Base-by-base conservation (phyloP, 2,329 filamentous ascomycete genomes). In the Epichloe uncinata region DNA sequence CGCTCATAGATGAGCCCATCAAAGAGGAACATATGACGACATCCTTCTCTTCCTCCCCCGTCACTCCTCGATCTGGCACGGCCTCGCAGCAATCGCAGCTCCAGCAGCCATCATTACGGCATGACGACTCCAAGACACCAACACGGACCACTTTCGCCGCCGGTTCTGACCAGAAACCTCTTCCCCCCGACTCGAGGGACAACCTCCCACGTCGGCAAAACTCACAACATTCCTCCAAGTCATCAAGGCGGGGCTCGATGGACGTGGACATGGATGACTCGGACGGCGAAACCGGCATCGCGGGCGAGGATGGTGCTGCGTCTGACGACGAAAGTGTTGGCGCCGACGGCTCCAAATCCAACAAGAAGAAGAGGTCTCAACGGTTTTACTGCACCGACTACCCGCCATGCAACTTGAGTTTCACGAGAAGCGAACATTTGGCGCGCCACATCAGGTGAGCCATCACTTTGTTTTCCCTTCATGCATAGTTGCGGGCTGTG, bases 301-400 rank as follows among this genome's bases (percentile, higher is more conserved):
- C 59, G 1, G 68, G 64, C 47, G 75, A 78, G 12, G 76, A 77
- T 38, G 72, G 66, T 16, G 73, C 65, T 26, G 74, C 65, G 34
- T 85, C 85, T 12, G 85, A 87, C 53, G 78, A 78, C 45, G 83
- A 78, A 37, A 81, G 76, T 57, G 73, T 82, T 20, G 76, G 77
- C 50, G 79, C 75, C 11, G 81, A 84, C 61, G 72, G 80, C 41
- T 72, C 74, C n/a, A 79, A 84, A 54, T 84, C 86, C 8, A 82
- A 78, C 48, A 95, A 94, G 70, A 97, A 96, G 77, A 96, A 95
- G 71, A 95, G 95, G 67, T 88, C 89, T 0, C 89, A 96, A 65
- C 81, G 88, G 43, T 98, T 98, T 67, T 96, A 91, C 67, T 98
- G 93, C 69, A 94, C 85, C 4, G 89, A 95, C 34, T 97, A 88